Evolutionary conservation across 2,329 filamentous ascomycete genomes (phyloP), one percentile per base, ranked within the genome.

Genomic region (Sclerotinia spermophila): DNA sequence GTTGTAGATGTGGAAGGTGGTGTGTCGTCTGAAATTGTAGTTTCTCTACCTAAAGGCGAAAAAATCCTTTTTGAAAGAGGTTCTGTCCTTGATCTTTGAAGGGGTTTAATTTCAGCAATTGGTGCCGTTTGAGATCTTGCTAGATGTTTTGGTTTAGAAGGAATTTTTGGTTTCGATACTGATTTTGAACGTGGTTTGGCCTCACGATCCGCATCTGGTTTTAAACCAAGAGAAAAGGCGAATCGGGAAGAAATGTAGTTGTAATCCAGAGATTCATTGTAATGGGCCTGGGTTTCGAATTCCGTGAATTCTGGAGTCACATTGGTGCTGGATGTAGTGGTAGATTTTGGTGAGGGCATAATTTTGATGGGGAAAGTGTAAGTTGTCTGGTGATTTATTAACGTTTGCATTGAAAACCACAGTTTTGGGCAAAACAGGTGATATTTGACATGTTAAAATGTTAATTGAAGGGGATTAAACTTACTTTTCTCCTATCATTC

Each of bases 341-440:
- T 13, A 8, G 62, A 65, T 65, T 65, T 65, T 40, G 62, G 62
- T 40, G 62, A 65, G 33, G 62, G 62, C 55, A 69, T 51, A 19
- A 69, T 69, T n/a, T 65, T 69, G 44, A 69, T 64, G 27, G 67
- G 67, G 30, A 69, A 69, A 19, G 59, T 62, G 40, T 69, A 69
- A 35, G 67, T 69, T 24, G 67, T 69, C 67, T 69, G 19, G 21
- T 6, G 19, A 64, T 56, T 30, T n/a, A 21, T 61, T 55, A 53
- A 42, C 3, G 35, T 69, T 44, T 45, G 15, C 7, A 21, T 30
- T 11, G 24, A 13, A 21, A 38, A 38, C 27, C 13, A 21, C 15
- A 38, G 35, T 30, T 30, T 30, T 61, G 3, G 21, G n/a, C 27
- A n/a, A 38, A 51, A 38, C 17, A 3, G 30, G 5, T 48, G 13